These are phyloP conservation scores for Ceratobasidium sp. DNA, from an alignment of 1,284 basidiomycete species.

Conservation along the genomic window DNA sequence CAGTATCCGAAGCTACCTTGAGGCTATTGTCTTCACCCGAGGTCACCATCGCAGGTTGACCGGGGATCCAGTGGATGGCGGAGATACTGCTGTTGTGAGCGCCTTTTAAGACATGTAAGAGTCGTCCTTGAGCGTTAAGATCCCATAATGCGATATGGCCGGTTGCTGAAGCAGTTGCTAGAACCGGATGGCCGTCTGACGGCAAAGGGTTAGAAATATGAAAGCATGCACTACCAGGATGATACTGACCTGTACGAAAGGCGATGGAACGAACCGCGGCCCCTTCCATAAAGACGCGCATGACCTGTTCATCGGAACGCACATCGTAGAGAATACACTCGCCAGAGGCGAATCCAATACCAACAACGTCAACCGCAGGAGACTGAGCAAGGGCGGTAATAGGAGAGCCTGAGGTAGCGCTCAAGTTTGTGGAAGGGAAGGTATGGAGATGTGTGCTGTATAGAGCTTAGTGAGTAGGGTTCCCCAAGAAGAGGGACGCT, in stretches of 20 bases:
- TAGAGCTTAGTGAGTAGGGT: slow-evolving; percentile 4
- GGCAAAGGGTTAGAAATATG: not conserved
- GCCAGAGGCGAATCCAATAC: slow-evolving; percentile 89
- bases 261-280: slow-evolving; percentile 79
- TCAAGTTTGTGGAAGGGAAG: slow-evolving; percentile 63
- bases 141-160: slow-evolving; percentile 94
- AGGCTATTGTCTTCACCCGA: slow-evolving; percentile 93
- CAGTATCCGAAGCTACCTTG: slow-evolving; percentile 65
- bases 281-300: slow-evolving; percentile 89
- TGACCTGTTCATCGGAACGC: slow-evolving; percentile 86
- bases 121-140: slow-evolving; percentile 79
- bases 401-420: slow-evolving; percentile 51
- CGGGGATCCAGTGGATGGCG: slow-evolving; percentile 87
- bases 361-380: slow-evolving; percentile 95
- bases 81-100: slow-evolving; percentile 88
- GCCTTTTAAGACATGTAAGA: slow-evolving; percentile 84
- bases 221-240: not conserved
- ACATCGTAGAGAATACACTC: slow-evolving; percentile 91
- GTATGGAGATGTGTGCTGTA: slow-evolving; percentile 73
- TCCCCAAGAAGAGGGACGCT: slow-evolving; percentile 15
- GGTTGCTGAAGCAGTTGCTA: slow-evolving; percentile 86
- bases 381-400: slow-evolving; percentile 88
- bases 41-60: slow-evolving; percentile 87
- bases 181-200: slow-evolving; percentile 83
- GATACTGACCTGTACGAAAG: slow-evolving; percentile 83